Base-by-base conservation (phyloP, 2,329 filamentous ascomycete species). In the Ophiostoma triangulosporum region DNA sequence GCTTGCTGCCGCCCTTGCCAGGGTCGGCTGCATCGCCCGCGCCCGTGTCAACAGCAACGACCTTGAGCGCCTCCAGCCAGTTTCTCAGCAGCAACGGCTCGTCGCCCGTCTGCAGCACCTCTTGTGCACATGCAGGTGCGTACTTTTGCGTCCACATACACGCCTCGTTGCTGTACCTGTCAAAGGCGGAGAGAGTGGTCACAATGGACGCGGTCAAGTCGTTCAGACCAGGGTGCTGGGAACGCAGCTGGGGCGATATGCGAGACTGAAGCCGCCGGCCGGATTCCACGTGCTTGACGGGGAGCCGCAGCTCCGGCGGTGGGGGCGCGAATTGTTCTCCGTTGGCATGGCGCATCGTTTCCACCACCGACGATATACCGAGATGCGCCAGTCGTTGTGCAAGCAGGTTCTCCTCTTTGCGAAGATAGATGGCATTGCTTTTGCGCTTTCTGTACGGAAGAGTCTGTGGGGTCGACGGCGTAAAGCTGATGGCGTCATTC, bases 131-230 rank as follows among this genome's bases (percentile, higher is more conserved):
- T 26, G 66, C 68, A 0, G 93, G 93, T 0, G 86, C 80, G 67
- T 97, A 95, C 62, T 97, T 96, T 38, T 91, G 83, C 2, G 74
- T 66, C 93, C 93, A 98, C 8, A 80, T 68, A 27, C 76, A 68
- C 2, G 72, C 73, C 63, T 97, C 91, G 60, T 86, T 95, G 50
- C 75, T 76, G 8, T 83, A 86, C 57, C 71, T 77, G 64, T 98
- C 93, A 62, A 90, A 96, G 0, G 90, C 82, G 4, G 86, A 90
- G 12, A 90, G 71, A 0, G 73, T 73, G 1, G 72, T 73, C 45
- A 73, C 68, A 31, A 96, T 73, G 0, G 74, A 72, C 3, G 71
- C 65, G 60, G 82, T 86, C 2, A 88, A 69, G 2, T 33, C 26
- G 11, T 50, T 4, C 2, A 59, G 5, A 2, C 43, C 55, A 1